Percentiles rank a stretch among this genome's conserved stretches.
These are phyloP conservation scores for Calocera viscosa DNA, from an alignment of 768 basidiomycete genomes.

Conservation along the genomic window DNA sequence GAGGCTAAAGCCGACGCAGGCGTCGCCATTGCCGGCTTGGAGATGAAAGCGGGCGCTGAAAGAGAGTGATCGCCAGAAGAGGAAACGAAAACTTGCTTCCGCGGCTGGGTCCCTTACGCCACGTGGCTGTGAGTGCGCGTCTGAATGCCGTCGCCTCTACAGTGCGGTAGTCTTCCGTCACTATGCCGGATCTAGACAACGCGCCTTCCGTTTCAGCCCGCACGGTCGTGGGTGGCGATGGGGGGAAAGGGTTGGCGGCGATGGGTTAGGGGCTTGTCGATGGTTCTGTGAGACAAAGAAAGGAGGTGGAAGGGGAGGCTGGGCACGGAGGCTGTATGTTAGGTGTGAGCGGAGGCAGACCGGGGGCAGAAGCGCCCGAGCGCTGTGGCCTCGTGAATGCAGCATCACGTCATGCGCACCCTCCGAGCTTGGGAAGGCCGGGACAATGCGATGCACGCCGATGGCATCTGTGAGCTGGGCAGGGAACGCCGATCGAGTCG, in stretches of 20 bases:
- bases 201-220: no score
- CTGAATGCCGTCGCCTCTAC: no score
- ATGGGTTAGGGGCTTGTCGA: neutral
- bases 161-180: no score
- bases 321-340: neutral
- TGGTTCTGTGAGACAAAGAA: neutral
- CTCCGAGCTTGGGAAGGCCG: no score
- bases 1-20: neutral
- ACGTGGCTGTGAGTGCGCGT: neutral
- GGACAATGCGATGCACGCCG: no score
- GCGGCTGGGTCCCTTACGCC: neutral
- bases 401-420: neutral
- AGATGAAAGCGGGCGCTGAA: neutral
- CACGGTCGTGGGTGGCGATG: no score
- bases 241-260: no score
- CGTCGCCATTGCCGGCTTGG: neutral
- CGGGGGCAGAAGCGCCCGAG: neutral
- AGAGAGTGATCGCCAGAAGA: neutral
- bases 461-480: no score
- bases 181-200: no score
- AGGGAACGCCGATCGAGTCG: neutral
- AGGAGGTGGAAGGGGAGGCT: neutral
- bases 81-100: neutral
- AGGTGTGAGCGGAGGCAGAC: neutral
- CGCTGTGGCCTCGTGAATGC: no score